A percentile compares a stretch with the other conserved stretches of the same genome.
phyloP scores from a whole-genome alignment of 805 yeast species.

The Candida berthetii region DNA sequence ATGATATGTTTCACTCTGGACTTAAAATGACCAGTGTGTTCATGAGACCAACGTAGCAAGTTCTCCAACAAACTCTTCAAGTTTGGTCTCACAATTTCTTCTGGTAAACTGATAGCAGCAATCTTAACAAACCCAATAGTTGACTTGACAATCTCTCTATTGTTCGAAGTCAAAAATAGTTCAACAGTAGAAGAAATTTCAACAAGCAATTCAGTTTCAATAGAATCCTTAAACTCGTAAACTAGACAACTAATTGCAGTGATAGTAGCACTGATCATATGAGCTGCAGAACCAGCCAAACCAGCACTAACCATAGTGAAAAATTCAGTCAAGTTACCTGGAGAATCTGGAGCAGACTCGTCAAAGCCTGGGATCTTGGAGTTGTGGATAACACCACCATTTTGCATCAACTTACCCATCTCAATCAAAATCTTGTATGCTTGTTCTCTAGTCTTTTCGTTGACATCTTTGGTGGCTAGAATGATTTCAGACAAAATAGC shows the following conservation, averaged over 20 bases:
- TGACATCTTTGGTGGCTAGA: slow-evolving; percentile 83
- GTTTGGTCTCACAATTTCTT: slow-evolving; percentile 61
- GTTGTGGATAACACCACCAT: slow-evolving; percentile 62
- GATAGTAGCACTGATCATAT: slow-evolving; percentile 95
- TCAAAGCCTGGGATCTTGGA: slow-evolving; percentile 64
- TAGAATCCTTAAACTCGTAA: slow-evolving; percentile 71
- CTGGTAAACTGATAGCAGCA: slow-evolving; percentile 76
- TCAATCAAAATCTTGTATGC: slow-evolving; percentile 70
- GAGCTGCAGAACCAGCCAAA: slow-evolving; percentile 87
- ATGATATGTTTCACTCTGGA: slow-evolving; percentile 88
- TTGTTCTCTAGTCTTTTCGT: slow-evolving; percentile 83
- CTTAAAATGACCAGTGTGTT: slow-evolving; percentile 92
- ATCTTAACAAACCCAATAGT: slow-evolving; percentile 94
- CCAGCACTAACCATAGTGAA: slow-evolving; percentile 96
- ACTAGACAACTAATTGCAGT: slow-evolving; percentile 84
- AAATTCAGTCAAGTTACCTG: slow-evolving; percentile 73
- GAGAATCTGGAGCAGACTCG: slow-evolving; percentile 47
- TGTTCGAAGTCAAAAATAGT: slow-evolving; percentile 82
- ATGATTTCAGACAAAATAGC: slow-evolving; percentile 81
- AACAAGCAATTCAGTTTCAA: slow-evolving; percentile 52
- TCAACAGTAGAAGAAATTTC: slow-evolving; percentile 87
- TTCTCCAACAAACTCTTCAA: slow-evolving; percentile 62
- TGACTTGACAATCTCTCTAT: slow-evolving; percentile 89
- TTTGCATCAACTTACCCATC: slow-evolving; percentile 72
- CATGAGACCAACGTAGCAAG: slow-evolving; percentile 89